These are phyloP conservation scores for Acanthamoeba healyi DNA, from an alignment of 208 protist species.

Conservation along the genomic window DNA sequence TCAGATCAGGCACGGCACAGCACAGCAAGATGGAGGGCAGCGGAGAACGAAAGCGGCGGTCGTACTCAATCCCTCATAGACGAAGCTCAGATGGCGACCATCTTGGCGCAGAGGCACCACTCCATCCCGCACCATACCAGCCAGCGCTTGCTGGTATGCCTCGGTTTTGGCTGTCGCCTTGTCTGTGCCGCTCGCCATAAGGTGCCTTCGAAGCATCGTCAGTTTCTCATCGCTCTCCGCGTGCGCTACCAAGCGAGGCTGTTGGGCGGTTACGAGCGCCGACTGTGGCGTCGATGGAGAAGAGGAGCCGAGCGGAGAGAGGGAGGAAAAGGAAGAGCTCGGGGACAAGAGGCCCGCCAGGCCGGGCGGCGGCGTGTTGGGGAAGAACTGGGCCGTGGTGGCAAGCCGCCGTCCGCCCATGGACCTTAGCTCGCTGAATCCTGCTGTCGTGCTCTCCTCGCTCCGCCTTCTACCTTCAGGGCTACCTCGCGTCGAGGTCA, in stretches of 20 bases:
- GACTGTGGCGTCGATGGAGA: neutral
- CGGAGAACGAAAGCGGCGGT: neutral
- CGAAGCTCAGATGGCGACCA: constrained; percentile 24
- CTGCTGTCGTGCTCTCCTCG: no score
- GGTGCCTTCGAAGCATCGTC: neutral
- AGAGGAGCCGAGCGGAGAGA: neutral
- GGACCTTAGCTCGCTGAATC: neutral
- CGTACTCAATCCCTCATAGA: neutral
- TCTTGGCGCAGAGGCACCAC: neutral
- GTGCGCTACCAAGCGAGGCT: neutral
- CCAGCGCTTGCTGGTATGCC: no score
- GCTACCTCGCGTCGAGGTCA: no score
- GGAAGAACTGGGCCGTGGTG: neutral
- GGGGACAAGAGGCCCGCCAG: neutral
- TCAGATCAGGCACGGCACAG: no score
- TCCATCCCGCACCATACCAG: no score
- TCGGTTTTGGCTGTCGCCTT: neutral
- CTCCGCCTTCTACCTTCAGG: no score
- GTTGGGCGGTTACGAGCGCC: neutral
- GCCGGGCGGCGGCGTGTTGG: neutral
- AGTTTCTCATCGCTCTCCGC: neutral
- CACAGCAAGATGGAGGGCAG: neutral
- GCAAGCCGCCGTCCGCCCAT: neutral
- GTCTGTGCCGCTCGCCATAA: neutral
- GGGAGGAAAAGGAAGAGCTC: neutral